A percentile compares a stretch with the other conserved stretches of the same genome.
These are phyloP conservation scores for Rhytidhysteron rufulum DNA, from an alignment of 2,329 filamentous ascomycete species.

Conservation along the genomic window DNA sequence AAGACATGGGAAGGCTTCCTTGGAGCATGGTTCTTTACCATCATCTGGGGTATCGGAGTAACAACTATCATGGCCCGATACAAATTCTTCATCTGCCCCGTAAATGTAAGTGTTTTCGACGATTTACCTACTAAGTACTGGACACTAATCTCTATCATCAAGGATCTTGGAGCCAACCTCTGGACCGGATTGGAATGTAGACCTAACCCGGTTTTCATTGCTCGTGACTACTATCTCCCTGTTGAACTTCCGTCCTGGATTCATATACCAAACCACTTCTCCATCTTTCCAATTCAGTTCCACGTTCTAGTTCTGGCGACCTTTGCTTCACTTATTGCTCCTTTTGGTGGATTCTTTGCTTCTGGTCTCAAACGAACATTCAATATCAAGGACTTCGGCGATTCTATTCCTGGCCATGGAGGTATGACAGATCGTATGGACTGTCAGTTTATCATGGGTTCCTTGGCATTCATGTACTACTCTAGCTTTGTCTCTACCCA, in stretches of 20 bases:
- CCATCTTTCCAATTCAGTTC: constrained; percentile 83
- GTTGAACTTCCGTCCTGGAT: constrained; percentile 58
- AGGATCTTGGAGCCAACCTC: constrained; percentile 87
- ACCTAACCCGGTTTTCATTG: constrained; percentile 86
- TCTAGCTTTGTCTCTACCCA: constrained; percentile 92
- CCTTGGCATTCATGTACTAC: constrained; percentile 98
- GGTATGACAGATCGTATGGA: constrained; percentile 99
- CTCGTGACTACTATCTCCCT: constrained; percentile 68
- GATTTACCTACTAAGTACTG: constrained; percentile 10
- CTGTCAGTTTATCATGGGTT: constrained; percentile 99
- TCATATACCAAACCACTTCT: constrained; percentile 68
- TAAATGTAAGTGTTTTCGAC: constrained; percentile 62
- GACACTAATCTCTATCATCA: constrained; percentile 3
- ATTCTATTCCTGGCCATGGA: constrained; percentile 95
- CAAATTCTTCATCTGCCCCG: constrained; percentile 97
- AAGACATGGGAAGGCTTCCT: constrained; percentile 99
- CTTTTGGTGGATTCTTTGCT: constrained; percentile 97
- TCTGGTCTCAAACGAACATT: constrained; percentile 97
- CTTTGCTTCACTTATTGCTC: constrained; percentile 93
- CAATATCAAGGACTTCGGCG: constrained; percentile 99
- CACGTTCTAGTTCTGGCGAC: constrained; percentile 87
- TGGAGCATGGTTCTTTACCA: constrained; percentile 92
- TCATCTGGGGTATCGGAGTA: constrained; percentile 77
- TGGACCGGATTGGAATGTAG: constrained; percentile 86
- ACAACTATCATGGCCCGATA: constrained; percentile 83